Percentiles rank a stretch among this genome's conserved stretches.
These are phyloP conservation scores for Teunomyces kruisii DNA, from an alignment of 805 yeast species.

Conservation along the genomic window DNA sequence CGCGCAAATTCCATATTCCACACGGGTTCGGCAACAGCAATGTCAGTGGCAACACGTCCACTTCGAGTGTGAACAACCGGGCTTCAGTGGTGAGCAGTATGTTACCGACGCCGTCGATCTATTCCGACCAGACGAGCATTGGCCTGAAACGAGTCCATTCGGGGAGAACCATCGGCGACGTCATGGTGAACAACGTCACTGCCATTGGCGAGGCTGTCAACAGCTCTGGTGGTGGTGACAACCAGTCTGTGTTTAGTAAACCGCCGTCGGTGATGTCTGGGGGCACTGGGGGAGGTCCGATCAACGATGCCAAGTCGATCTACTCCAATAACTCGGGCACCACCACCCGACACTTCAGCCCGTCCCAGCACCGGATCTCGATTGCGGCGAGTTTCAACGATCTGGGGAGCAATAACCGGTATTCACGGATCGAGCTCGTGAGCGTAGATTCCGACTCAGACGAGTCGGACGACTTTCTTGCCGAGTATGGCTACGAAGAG, in stretches of 20 bases:
- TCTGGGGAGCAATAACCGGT: constrained; percentile 22
- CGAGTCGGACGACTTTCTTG: constrained; percentile 12
- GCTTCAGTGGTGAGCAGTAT: neutral
- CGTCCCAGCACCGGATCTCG: constrained; percentile 19
- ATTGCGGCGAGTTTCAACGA: constrained; percentile 30
- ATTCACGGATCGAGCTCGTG: constrained; percentile 49
- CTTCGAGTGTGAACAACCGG: constrained; percentile 6
- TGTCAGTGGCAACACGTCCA: constrained; percentile 3
- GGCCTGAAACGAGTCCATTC: neutral
- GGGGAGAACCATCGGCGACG: constrained; percentile 61
- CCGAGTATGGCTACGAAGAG: constrained; percentile 35
- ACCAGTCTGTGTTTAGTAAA: constrained; percentile 26
- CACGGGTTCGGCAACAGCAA: constrained; percentile 4
- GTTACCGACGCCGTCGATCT: neutral
- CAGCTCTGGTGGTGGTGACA: constrained; percentile 23
- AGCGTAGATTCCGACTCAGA: constrained; percentile 38
- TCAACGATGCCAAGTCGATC: constrained; percentile 18
- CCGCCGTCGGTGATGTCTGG: constrained; percentile 23
- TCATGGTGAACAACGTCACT: constrained; percentile 52
- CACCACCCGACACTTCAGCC: constrained; percentile 2
- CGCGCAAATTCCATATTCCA: constrained; percentile 35
- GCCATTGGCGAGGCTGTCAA: constrained; percentile 52
- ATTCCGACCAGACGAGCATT: constrained; percentile 2
- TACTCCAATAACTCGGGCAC: constrained; percentile 10
- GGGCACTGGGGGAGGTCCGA: constrained; percentile 8